Base-by-base conservation (phyloP, 345 rosid species). In the Citrus unshiu region DNA sequence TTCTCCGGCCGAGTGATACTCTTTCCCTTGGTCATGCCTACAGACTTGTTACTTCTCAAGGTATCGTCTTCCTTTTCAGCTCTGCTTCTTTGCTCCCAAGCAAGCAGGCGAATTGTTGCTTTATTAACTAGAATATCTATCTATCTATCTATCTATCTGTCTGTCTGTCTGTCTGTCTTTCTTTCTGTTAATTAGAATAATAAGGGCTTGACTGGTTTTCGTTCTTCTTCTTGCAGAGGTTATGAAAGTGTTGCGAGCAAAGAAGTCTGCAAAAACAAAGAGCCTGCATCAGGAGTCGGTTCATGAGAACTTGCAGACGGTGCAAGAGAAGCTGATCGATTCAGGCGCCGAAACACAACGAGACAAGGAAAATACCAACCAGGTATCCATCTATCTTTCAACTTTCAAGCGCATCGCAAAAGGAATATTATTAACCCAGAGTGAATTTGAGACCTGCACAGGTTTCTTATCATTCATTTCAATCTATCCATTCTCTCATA, bases 11-110 rank as follows among this genome's bases (percentile, higher is more conserved):
- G 3, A 85, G 68, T 18, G 98, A 96, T 61, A 91, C 85, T 77
- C 99, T 96, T 39, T 80, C 89, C 1, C 98, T 96, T 25, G 98
- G 98, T 74, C 98, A 94, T 83, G 98, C 99, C 81, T 96, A 96
- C 71, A 88, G 97, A 66, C 95, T 96, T 70, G 86, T 96, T 84
- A 93, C 98, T 70, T 88, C 98, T 74, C 92, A 96, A 91, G 99
- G 99, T 96, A 79, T 14, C 7, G 51, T 63, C 18, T 35, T 35
- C 43, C 68, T 18, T 37, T 14, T 39, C 4, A 35, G 5, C 51
- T 76, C 67, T 35, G 39, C 74, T 72, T 73, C 37, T 68, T 22
- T 49, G 49, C 9, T 29, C 29, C 34, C 37, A 24, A 35, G 25
- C 34, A 27, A 16, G 37, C 34, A 13, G 6, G 37, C 6, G 29